phyloP scores from a whole-genome alignment of 2,329 filamentous ascomycete genomes.

The Aspergillus thermomutatus region DNA sequence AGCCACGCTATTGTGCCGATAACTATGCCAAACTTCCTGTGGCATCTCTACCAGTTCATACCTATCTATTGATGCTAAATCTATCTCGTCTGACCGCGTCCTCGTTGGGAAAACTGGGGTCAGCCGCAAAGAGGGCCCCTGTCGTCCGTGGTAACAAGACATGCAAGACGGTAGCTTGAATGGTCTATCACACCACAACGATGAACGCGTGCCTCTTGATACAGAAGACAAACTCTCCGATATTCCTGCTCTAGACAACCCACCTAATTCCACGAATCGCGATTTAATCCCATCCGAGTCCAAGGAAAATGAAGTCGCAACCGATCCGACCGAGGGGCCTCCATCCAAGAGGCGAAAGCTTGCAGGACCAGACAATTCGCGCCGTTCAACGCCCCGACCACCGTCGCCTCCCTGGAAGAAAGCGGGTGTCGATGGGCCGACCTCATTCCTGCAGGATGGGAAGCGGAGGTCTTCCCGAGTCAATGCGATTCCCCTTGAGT shows the following conservation, averaged over 20 bases:
- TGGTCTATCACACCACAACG: constrained; percentile 35
- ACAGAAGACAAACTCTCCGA: constrained; percentile 20
- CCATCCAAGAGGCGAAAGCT: constrained; percentile 47
- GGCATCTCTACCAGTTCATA: constrained; percentile 26
- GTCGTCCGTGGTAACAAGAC: constrained; percentile 40
- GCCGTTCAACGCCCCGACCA: constrained; percentile 39
- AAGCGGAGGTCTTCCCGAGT: constrained; percentile 60
- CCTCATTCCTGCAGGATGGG: constrained; percentile 68
- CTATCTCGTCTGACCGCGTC: constrained; percentile 31
- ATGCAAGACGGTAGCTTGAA: constrained; percentile 47
- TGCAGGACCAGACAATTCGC: constrained; percentile 31
- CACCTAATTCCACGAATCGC: constrained; percentile 18
- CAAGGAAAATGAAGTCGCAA: constrained; percentile 27
- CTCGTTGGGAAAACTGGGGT: constrained; percentile 47
- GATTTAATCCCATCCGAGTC: constrained; percentile 26
- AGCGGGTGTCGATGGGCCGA: constrained; percentile 78
- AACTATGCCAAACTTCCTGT: constrained; percentile 44
- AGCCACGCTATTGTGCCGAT: constrained; percentile 41
- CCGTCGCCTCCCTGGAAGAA: constrained; percentile 91
- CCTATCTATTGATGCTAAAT: constrained; percentile 42
- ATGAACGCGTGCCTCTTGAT: constrained; percentile 37
- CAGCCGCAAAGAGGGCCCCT: constrained; percentile 40
- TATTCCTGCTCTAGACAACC: constrained; percentile 17
- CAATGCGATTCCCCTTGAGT: constrained; percentile 45
- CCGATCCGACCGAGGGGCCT: constrained; percentile 35